phyloP scores from a whole-genome alignment of 1,284 basidiomycete species.

The Cutaneotrichosporon daszewskae region DNA sequence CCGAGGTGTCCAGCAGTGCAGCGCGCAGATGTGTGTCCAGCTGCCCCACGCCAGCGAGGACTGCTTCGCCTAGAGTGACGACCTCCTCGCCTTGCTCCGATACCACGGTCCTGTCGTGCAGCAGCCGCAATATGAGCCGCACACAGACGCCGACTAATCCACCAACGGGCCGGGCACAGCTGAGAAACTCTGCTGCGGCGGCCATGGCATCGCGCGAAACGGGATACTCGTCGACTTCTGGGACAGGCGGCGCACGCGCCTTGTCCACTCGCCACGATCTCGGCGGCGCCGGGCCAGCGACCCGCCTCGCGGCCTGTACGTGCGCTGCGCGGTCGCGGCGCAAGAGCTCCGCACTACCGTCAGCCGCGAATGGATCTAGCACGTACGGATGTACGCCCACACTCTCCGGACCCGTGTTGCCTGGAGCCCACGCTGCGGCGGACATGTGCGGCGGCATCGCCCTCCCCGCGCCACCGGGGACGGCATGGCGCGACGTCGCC shows the following conservation, averaged over 20 bases:
- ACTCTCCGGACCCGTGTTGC: slow-evolving; percentile 6
- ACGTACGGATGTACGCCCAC: slow-evolving; percentile 31
- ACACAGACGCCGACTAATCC: slow-evolving; percentile 28
- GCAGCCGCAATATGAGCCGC: slow-evolving; percentile 19
- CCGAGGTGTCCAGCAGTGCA: slow-evolving; percentile 17
- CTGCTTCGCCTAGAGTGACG: slow-evolving; percentile 20
- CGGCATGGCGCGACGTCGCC: slow-evolving; percentile 14
- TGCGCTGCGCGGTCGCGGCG: slow-evolving; percentile 26
- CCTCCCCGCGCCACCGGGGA: background rate
- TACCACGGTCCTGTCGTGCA: slow-evolving; percentile 19
- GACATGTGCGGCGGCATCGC: slow-evolving; percentile 1
- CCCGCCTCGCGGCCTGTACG: slow-evolving; percentile 24
- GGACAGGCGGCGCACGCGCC: too few relatives aligned
- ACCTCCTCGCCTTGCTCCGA: slow-evolving; percentile 7
- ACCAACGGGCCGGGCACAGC: too few relatives aligned
- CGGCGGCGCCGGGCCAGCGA: slow-evolving; percentile 39
- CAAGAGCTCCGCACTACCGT: slow-evolving; percentile 31
- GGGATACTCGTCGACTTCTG: too few relatives aligned
- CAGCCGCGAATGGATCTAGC: background rate
- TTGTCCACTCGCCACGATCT: slow-evolving; percentile 38
- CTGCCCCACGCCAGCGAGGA: slow-evolving; percentile 27
- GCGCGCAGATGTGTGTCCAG: slow-evolving; percentile 29
- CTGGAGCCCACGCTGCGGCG: background rate
- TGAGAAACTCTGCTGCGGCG: background rate
- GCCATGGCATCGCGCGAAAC: background rate